phyloP scores from a whole-genome alignment of 345 rosid genomes.

The Lagerstroemia speciosa region DNA sequence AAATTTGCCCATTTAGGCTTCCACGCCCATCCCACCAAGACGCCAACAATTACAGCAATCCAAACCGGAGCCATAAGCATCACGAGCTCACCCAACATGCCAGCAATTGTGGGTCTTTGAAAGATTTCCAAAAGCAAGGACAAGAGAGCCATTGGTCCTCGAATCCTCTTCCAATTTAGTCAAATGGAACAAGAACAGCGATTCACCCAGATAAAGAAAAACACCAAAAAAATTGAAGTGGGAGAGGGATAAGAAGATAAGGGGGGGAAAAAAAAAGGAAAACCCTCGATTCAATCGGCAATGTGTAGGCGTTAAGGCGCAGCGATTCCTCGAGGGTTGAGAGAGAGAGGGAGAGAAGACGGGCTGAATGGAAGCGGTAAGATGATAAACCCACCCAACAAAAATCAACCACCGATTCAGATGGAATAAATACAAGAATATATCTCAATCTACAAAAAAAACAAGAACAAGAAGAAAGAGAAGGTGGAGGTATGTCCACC shows the following conservation, averaged over 20 bases:
- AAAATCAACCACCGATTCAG: background rate
- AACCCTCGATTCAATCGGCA: constrained; percentile 44
- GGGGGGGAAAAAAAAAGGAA: constrained; percentile 10
- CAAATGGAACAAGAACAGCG: background rate
- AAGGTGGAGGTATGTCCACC: background rate
- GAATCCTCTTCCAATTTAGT: background rate
- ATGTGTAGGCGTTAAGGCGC: constrained; percentile 17
- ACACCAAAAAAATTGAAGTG: background rate
- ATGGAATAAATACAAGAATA: background rate
- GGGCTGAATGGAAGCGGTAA: background rate
- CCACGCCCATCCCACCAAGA: constrained; percentile 93
- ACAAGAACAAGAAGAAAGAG: background rate
- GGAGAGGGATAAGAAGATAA: no score
- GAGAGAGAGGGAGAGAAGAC: background rate
- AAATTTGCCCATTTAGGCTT: constrained; percentile 82
- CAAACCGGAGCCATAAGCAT: constrained; percentile 60
- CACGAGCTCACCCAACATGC: constrained; percentile 37
- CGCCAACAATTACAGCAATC: constrained; percentile 75
- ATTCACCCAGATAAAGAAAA: constrained; percentile 15
- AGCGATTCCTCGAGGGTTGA: constrained; percentile 38
- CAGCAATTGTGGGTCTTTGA: constrained; percentile 34
- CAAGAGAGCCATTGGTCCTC: constrained; percentile 37
- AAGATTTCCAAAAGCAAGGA: constrained; percentile 43
- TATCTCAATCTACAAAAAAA: background rate
- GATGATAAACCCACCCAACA: constrained; percentile 5